Evolutionary conservation across 768 basidiomycete genomes (phyloP), one percentile per base, ranked within the genome.

Genomic region (Termitomyces sp.): DNA sequence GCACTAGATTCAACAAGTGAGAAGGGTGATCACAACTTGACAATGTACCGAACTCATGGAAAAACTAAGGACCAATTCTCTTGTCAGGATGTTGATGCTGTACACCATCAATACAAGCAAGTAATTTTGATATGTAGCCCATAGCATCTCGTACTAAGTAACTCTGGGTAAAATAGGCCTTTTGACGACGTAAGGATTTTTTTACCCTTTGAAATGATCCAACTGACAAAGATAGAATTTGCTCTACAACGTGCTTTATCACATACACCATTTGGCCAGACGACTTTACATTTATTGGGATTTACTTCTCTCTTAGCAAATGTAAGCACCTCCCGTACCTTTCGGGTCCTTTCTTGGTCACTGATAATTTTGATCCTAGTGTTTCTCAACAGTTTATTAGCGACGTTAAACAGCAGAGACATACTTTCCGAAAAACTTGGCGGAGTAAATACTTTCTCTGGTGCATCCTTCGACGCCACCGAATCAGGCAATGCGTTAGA

Each of bases 91-190:
- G 16, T 65, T 84, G 26, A 76, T 82, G 60, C 47, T 77, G 51
- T 82, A 80, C 59, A 72, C 75, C 18, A 72, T 83, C 52, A 82
- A 80, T 59, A 80, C 80, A 57, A 72, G 80, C 79, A 57, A 50
- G 76, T 67, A 27, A 36, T 32, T n/a, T 20, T 13, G n/a, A 36
- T 14, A n/a, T 30, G 12, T 26, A 27, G 18, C 13, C 1, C 37
- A 14, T n/a, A n/a, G n/a, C 5, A 5, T 34, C 2, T 3, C 12
- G 14, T 1, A 53, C 36, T 47, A 9, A 51, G 10, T 1, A n/a
- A 24, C 7, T 13, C 18, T 22, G 16, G 22, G 7, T 16, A 4
- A 39, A 26, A 33, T 33, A 73, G 70, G 72, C 54, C 60, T 72
- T 26, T 64, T 75, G 33, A 75, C 72, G 2, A 71, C 68, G 73